Base-by-base conservation (phyloP, 441 rosid genomes). In the Adansonia rubrostipa region DNA sequence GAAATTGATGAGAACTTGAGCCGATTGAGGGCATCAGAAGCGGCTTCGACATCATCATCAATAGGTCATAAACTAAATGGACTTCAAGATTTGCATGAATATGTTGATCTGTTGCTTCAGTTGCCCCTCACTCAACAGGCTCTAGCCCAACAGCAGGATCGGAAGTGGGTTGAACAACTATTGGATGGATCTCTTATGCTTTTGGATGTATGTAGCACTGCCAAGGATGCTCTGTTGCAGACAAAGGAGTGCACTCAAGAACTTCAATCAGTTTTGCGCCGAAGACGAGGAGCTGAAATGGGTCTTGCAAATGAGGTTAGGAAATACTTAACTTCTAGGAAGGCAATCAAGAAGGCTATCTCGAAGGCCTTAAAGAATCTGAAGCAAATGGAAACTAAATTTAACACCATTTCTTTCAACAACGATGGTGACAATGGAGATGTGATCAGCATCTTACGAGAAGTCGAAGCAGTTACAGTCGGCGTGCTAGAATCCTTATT, bases 101-200 rank as follows among this genome's bases (percentile, higher is more conserved):
- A 3, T 28, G 33, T 28, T 28, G 33, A 28, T 28, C 33, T 28
- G 33, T 28, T 28, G 33, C 33, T 28, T 28, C 33, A 28, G 33
- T 28, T 28, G 33, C 33, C 33, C 33, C 33, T 28, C 33, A 28
- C 33, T 28, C 3, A 28, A 28, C 33, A 75, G 24, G 60, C 78
- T 5, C 61, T 89, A 19, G 45, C 84, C 40, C 81, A 79, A 14
- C 70, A 81, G 0, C 66, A 62, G 11, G 33, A 79, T 0, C 9
- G 54, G 73, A 82, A 81, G 69, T 69, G 40, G 44, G 78, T 75
- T 3, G 82, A 86, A 9, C 84, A 80, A 36, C 6, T 85, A n/a
- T 66, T 84, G 60, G 85, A 86, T 45, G 85, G 82, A 71, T 88
- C 89, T 40, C 81, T 86, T 0, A 60, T 84, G 67, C 19, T 84